Evolutionary conservation across 371 early-diverging fungal species (phyloP).

Genomic region (Syncephalastrum monosporum): DNA sequence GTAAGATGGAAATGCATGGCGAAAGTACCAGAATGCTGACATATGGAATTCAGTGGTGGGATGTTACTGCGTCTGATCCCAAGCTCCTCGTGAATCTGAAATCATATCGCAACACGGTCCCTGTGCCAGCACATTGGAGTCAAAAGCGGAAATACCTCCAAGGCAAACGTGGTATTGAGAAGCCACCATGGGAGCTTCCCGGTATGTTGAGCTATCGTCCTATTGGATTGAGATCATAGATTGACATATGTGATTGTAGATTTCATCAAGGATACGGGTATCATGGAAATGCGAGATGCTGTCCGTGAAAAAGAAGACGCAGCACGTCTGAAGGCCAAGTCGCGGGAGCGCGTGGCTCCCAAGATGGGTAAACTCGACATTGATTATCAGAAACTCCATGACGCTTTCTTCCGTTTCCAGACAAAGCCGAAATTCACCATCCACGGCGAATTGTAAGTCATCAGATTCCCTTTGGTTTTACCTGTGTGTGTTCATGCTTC

Average conservation of each 20-base stretch:
- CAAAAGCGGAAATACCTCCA: conserved; percentile 95
- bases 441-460: conserved; percentile 83
- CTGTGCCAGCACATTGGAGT: conserved; percentile 96
- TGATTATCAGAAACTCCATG: conserved; percentile 95
- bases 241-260: conserved; percentile 40
- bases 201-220: conserved; percentile 31
- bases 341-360: conserved; percentile 86
- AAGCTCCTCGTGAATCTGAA: conserved; percentile 89
- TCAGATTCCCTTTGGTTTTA: not conserved
- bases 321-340: conserved; percentile 78
- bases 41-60: conserved; percentile 72
- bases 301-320: conserved; percentile 84
- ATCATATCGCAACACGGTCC: conserved; percentile 89
- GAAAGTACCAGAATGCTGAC: not conserved
- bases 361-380: conserved; percentile 96
- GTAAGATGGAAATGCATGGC: conserved; percentile 32
- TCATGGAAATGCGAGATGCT: conserved; percentile 93
- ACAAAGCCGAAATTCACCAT: conserved; percentile 81
- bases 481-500: conserved; percentile 10
- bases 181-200: conserved; percentile 94
- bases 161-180: conserved; percentile 94
- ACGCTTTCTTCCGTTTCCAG: conserved; percentile 96
- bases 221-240: not conserved
- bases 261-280: conserved; percentile 96
- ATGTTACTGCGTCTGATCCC: conserved; percentile 90